Evolutionary conservation across 2,329 filamentous ascomycete species (phyloP), one percentile per base, ranked within the genome.

Genomic region (Exophiala xenobiotica): DNA sequence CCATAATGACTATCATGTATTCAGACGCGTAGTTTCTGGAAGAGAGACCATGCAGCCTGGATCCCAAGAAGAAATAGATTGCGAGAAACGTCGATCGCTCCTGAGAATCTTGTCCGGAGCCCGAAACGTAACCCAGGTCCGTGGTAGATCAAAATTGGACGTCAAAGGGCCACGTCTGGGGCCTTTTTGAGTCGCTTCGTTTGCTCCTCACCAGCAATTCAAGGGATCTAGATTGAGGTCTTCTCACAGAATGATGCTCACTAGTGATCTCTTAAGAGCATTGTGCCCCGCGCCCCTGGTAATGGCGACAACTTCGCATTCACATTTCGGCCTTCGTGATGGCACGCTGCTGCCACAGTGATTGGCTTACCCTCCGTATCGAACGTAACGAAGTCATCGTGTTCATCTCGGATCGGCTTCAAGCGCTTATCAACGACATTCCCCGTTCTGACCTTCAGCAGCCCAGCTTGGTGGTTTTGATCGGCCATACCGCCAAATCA

Each of bases 311-410:
- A 27, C 12, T 27, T 46, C 14, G 27, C 4, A 62, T 46, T 74
- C 65, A 1, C 67, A 69, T 38, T 72, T 74, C 0, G 63, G 56
- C 0, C 12, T 7, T 46, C n/a, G 35, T 46, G n/a, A 64, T 65
- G 49, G 61, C 59, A 47, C 42, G 38, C 46, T 64, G 51, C 45
- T 24, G 61, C 33, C 51, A 65, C 49, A 64, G 40, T 31, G 27
- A 60, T 24, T 65, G 49, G 63, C 53, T 65, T 12, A 59, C 57
- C 46, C 46, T 64, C 51, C 53, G 38, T 35, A 57, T 18, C 44
- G 22, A 61, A 53, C 54, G 54, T 31, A 46, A 54, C 33, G 51
- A 65, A 39, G 55, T 42, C 35, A 48, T 46, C 41, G 56, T 65
- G 18, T 37, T 59, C 5, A 42, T 55, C 46, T 61, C 54, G 33